Percentiles rank a stretch among this genome's conserved stretches.
Conservation (phyloP, 345 rosid species). For the Anacardium occidentale region DNA sequence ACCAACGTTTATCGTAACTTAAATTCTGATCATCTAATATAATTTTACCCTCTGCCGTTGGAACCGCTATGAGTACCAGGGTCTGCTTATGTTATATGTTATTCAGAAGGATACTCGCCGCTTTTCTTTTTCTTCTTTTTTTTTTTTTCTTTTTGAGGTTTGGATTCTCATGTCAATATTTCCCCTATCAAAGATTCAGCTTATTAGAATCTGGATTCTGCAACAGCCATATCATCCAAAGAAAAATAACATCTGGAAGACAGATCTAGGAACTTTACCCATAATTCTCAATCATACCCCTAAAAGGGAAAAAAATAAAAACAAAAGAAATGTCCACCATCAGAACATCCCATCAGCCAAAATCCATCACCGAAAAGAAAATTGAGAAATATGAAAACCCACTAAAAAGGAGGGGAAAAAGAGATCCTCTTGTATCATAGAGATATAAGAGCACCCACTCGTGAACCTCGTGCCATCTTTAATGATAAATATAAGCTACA, state of each 20-base stretch:
- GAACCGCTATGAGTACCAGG: too few relatives aligned
- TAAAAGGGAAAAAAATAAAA: background rate
- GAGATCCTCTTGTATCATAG: background rate
- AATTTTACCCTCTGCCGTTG: too few relatives aligned
- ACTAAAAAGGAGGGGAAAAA: background rate
- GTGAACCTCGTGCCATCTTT: constrained; percentile 40
- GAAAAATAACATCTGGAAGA: background rate
- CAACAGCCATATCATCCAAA: background rate
- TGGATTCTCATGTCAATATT: constrained; percentile 8
- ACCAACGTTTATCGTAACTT: too few relatives aligned
- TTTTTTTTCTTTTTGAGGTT: too few relatives aligned
- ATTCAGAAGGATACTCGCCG: background rate
- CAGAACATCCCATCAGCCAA: constrained; percentile 12
- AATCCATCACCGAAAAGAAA: constrained; percentile 16
- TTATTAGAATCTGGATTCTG: constrained; percentile 17
- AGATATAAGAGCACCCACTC: constrained; percentile 21
- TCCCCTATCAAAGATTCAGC: constrained; percentile 4
- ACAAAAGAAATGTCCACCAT: background rate
- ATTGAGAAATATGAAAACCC: background rate
- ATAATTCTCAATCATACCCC: background rate
- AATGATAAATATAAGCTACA: background rate
- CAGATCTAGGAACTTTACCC: constrained; percentile 8
- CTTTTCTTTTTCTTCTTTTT: too few relatives aligned
- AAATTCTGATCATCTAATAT: too few relatives aligned
- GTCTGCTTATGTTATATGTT: background rate